Conservation (phyloP, 2,329 filamentous ascomycete species). For the Microascus cirrosus region DNA sequence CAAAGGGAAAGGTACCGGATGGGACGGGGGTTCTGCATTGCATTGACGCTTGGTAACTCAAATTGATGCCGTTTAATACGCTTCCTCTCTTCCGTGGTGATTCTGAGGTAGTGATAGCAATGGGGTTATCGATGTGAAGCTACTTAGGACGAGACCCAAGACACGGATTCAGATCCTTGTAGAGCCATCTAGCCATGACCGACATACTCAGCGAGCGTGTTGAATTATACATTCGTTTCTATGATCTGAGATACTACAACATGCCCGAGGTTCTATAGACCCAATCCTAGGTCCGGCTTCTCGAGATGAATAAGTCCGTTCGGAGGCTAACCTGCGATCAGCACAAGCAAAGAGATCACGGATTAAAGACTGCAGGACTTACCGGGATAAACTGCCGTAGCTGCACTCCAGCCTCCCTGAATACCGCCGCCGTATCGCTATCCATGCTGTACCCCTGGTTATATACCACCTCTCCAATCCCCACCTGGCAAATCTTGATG, state of each 20-base stretch:
- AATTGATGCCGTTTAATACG: too few relatives aligned
- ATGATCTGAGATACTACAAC: neutral
- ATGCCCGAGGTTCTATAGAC: neutral
- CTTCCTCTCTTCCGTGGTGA: too few relatives aligned
- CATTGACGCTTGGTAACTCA: too few relatives aligned
- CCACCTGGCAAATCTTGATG: constrained; percentile 96
- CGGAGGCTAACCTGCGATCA: constrained; percentile 34
- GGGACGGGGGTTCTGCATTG: too few relatives aligned
- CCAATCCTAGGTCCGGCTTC: constrained; percentile 23
- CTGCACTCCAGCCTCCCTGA: constrained; percentile 71
- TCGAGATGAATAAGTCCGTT: constrained; percentile 55
- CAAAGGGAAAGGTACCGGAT: too few relatives aligned
- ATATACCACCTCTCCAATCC: constrained; percentile 92
- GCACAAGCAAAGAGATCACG: constrained; percentile 10
- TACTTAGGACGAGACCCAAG: too few relatives aligned
- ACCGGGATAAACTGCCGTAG: constrained; percentile 83
- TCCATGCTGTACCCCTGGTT: constrained; percentile 94
- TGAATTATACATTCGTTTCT: neutral
- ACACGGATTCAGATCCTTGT: too few relatives aligned
- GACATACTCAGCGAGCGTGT: too few relatives aligned
- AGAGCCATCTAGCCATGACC: too few relatives aligned
- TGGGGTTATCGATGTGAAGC: too few relatives aligned
- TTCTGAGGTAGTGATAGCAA: too few relatives aligned
- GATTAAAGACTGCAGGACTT: constrained; percentile 22
- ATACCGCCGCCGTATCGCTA: constrained; percentile 66